Evolutionary conservation across 179 eudicot species (phyloP), one percentile per base, ranked within the genome.

Genomic region (Patellifolia procumbens): DNA sequence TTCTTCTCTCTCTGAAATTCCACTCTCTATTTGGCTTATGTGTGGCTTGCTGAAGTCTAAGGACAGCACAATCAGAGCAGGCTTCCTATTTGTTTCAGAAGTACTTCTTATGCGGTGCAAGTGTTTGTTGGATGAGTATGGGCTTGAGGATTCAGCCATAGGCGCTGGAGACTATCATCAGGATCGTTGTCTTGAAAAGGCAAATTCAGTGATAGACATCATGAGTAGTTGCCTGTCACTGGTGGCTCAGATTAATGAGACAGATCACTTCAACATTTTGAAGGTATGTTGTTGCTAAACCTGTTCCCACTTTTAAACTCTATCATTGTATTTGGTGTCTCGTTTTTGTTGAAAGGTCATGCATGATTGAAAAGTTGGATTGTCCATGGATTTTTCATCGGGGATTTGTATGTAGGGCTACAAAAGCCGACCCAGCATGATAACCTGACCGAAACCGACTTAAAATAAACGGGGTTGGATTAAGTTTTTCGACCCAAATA

Each of bases 91-190:
- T 86, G 95, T 95, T 80, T 85, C 93, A 73, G 97, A 95, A 86
- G 91, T 89, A 77, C 96, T 95, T 88, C 96, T 95, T 65, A 91
- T 95, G 92, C 88, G 91, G 48, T 93, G 95, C 87, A 95, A 95
- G 83, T 91, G 87, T 85, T 78, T 95, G 76, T 83, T 95, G 82
- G 95, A 90, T 80, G 99, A 90, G 84, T 86, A 83, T 76, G 94
- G 90, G 72, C 81, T 84, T 15, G 89, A 87, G 76, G 81, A 83
- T 73, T 76, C 86, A 9, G 70, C 79, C 56, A 78, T 77, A 73
- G 77, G 46, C 37, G 74, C 71, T 60, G 79, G 78, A 55, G 79
- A 85, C 34, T 15, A 62, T 66, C 84, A 70, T 52, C 86, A 81
- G 63, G 84, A 78, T 80, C 82, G 62, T 76, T 86, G 89, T 70